These are phyloP conservation scores for Phylloporus sp. DNA, from an alignment of 768 basidiomycete species.

Conservation along the genomic window DNA sequence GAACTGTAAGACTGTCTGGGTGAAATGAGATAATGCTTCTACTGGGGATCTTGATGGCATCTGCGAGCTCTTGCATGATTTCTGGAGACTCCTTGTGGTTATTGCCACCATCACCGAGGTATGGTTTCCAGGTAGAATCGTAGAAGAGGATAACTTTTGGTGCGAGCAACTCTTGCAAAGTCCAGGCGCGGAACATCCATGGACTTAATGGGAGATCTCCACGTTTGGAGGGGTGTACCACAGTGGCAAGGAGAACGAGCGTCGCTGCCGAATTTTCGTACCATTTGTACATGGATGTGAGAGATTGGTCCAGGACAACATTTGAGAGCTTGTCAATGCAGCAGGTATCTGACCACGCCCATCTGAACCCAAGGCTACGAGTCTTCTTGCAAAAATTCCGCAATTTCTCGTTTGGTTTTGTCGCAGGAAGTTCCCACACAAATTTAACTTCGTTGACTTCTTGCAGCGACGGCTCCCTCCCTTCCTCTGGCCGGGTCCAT, in stretches of 20 bases:
- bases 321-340: slow-evolving; percentile 7
- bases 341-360: slow-evolving; percentile 13
- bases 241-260: neutral
- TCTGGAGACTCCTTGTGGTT: slow-evolving; percentile 11
- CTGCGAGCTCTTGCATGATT: slow-evolving; percentile 8
- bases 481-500: slow-evolving; percentile 4
- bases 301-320: slow-evolving; percentile 4
- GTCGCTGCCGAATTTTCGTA: slow-evolving; percentile 7
- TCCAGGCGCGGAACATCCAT: slow-evolving; percentile 17
- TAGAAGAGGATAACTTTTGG: slow-evolving; percentile 10
- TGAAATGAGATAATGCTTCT: slow-evolving; percentile 1
- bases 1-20: slow-evolving; percentile 3
- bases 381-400: slow-evolving; percentile 5
- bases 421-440: slow-evolving; percentile 3
- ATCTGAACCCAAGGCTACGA: slow-evolving; percentile 7
- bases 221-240: neutral
- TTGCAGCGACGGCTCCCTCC: slow-evolving; percentile 6
- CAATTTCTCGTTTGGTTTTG: slow-evolving; percentile 2
- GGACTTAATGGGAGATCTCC: neutral
- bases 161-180: slow-evolving; percentile 15
- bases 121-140: slow-evolving; percentile 6
- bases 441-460: slow-evolving; percentile 2
- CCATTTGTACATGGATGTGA: slow-evolving; percentile 13
- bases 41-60: slow-evolving; percentile 4
- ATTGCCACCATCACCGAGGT: neutral